phyloP scores from a whole-genome alignment of 495 filamentous ascomycete genomes.

The Apodospora peruviana region DNA sequence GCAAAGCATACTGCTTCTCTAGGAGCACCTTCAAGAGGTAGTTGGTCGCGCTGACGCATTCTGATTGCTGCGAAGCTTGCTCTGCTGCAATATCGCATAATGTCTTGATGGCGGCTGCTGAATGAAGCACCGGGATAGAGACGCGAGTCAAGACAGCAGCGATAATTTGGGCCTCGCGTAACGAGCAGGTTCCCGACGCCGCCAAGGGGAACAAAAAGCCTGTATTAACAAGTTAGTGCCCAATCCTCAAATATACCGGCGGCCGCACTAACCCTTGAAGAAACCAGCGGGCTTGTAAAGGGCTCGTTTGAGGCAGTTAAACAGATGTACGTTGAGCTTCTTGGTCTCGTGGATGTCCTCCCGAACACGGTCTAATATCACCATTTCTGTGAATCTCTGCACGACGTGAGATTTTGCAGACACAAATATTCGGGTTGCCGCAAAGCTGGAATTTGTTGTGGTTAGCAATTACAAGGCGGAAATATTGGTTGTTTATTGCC shows the following conservation, averaged over 20 bases:
- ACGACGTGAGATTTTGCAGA: constrained; percentile 69
- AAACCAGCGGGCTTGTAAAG: constrained; percentile 95
- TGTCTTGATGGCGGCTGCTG: constrained; percentile 81
- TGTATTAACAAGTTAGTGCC: constrained; percentile 1
- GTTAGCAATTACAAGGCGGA: background rate
- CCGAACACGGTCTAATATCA: constrained; percentile 81
- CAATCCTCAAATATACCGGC: no score
- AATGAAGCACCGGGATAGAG: constrained; percentile 79
- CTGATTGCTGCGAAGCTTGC: constrained; percentile 63
- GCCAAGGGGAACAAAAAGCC: constrained; percentile 82
- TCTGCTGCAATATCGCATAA: constrained; percentile 91
- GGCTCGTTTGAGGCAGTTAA: constrained; percentile 84
- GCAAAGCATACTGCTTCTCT: constrained; percentile 95
- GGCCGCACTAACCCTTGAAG: constrained; percentile 67
- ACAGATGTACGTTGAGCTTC: constrained; percentile 93
- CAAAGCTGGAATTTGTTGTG: constrained; percentile 46
- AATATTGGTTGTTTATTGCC: background rate
- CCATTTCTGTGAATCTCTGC: constrained; percentile 72
- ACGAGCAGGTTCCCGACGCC: constrained; percentile 66
- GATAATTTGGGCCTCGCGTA: constrained; percentile 88
- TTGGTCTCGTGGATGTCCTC: constrained; percentile 74
- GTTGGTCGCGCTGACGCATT: constrained; percentile 80
- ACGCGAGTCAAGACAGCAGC: constrained; percentile 75
- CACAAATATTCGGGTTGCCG: constrained; percentile 83
- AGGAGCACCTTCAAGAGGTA: constrained; percentile 87